Evolutionary conservation across 768 basidiomycete species (phyloP).

Genomic region (Boletus tomentosulus): DNA sequence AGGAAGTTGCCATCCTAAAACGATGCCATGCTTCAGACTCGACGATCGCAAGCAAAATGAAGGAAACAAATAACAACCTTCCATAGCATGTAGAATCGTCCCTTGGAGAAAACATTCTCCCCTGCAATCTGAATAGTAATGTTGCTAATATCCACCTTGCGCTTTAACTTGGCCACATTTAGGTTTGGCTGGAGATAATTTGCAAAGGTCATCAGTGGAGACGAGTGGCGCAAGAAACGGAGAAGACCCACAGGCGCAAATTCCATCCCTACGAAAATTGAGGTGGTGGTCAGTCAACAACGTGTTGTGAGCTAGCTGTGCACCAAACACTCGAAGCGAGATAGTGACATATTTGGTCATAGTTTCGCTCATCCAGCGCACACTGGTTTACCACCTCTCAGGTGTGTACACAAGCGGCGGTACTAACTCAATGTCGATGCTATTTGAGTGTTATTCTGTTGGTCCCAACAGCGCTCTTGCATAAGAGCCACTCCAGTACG

Average conservation of each 20-base stretch:
- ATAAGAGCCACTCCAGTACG: too few species aligned
- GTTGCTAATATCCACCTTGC: slow-evolving; percentile 21
- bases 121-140: slow-evolving; percentile 20
- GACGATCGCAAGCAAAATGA: not conserved
- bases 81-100: slow-evolving; percentile 27
- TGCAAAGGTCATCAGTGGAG: not conserved
- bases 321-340: not conserved
- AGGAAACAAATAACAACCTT: not conserved
- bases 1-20: slow-evolving; percentile 10
- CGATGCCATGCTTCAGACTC: slow-evolving; percentile 4
- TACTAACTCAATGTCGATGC: not conserved
- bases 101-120: slow-evolving; percentile 2
- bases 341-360: not conserved
- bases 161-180: slow-evolving; percentile 19
- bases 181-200: slow-evolving; percentile 12
- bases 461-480: too few species aligned
- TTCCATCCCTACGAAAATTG: slow-evolving; percentile 16
- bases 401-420: not conserved
- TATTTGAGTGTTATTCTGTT: too few species aligned
- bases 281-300: not conserved
- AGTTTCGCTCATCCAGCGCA: too few species aligned
- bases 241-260: slow-evolving; percentile 29
- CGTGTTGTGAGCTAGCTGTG: slow-evolving; percentile 12
- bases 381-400: not conserved
- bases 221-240: not conserved